Base-by-base conservation (phyloP, 2,329 filamentous ascomycete genomes). In the Trichoderma polysporum region DNA sequence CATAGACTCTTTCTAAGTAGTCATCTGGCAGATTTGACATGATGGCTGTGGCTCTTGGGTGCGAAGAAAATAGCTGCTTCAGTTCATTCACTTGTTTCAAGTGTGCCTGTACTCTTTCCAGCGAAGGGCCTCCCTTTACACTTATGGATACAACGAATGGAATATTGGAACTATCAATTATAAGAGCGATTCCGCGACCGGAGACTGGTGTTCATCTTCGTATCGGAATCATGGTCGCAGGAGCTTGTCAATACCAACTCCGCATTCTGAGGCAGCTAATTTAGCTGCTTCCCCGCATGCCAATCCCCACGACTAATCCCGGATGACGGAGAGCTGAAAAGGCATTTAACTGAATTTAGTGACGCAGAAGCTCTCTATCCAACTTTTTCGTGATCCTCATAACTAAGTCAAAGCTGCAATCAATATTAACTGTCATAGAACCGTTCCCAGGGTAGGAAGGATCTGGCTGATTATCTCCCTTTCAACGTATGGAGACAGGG, bases 1-100 rank as follows among this genome's bases (percentile, higher is more conserved):
- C 77, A 66, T 79, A 79, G 27, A 77, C 75, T 12, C 72, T 74
- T 25, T 78, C 71, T 1, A 77, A 71, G 61, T 79, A 78, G 45
- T 77, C 73, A 35, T 35, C 8, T n/a, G 66, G 49, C 19, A 45
- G 50, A 19, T 22, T 4, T 45, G 60, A 45, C 49, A 54, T 63
- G 1, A 12, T 61, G 17, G 27, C 4, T 39, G 33, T n/a, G n/a
- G 41, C 2, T 37, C 13, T 39, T 27, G n/a, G 22, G 41, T 9
- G 41, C 41, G 19, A 19, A 22, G 41, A 22, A 15, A 4, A 4
- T 10, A 45, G 41, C 41, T 22, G 10, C 10, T 22, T 22, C n/a
- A 45, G n/a, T n/a, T n/a, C n/a, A n/a, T n/a, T n/a, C n/a, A n/a
- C n/a, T n/a, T n/a, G n/a, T n/a, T 22, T 19, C n/a, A 29, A 19